Conservation (phyloP, 2,329 filamentous ascomycete genomes). For the Cytospora chrysosperma region DNA sequence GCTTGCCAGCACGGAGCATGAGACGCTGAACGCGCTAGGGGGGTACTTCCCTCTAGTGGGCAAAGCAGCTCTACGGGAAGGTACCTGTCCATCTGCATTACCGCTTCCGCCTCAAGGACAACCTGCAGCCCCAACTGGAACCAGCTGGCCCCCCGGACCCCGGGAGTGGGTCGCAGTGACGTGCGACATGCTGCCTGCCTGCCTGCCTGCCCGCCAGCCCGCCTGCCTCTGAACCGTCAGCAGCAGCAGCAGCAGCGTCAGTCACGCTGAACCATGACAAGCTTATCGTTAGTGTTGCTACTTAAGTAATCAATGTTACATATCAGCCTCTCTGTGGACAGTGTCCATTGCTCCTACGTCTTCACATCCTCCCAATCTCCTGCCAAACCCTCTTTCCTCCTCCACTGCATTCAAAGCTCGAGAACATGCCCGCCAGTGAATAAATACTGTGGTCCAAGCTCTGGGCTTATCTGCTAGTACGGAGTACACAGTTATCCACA, state of each 20-base stretch:
- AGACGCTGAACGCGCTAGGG: neutral
- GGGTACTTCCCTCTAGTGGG: neutral
- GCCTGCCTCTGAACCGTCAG: too few relatives aligned
- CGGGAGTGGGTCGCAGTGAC: neutral
- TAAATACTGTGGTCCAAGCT: conserved; percentile 7
- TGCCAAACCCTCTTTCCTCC: neutral
- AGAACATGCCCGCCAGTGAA: neutral
- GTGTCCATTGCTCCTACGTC: neutral
- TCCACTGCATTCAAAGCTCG: neutral
- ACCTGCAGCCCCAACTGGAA: neutral
- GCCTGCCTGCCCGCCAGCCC: too few relatives aligned
- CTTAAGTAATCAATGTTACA: too few relatives aligned
- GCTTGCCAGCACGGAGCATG: conserved; percentile 10
- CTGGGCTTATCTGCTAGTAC: conserved; percentile 1
- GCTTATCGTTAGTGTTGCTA: neutral
- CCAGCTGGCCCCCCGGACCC: neutral
- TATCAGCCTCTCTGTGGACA: neutral
- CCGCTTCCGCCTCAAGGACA: neutral
- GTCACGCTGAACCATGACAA: neutral
- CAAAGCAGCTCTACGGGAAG: neutral
- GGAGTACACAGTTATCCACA: too few relatives aligned
- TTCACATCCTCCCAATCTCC: neutral
- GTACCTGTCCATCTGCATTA: neutral
- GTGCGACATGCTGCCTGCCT: neutral
- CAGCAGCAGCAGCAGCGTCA: neutral